Conservation (phyloP, 2,329 filamentous ascomycete species). For the Daldinia sp. region DNA sequence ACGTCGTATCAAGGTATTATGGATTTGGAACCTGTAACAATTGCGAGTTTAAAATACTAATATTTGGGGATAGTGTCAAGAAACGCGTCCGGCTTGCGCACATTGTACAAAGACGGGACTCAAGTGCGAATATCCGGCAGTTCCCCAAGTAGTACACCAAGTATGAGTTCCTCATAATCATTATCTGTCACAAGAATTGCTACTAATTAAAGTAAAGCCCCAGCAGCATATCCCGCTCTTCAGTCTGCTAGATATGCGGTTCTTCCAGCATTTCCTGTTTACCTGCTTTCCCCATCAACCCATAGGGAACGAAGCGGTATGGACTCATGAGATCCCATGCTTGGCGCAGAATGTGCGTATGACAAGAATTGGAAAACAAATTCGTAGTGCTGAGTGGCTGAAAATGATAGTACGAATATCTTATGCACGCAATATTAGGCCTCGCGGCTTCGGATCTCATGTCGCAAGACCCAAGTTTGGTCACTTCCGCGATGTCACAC, state of each 20-base stretch:
- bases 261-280: constrained; percentile 75
- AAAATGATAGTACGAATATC: constrained; percentile 45
- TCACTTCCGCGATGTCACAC: constrained; percentile 71
- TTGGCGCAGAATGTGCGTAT: constrained; percentile 72
- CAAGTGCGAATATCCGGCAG: constrained; percentile 71
- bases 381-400: not conserved
- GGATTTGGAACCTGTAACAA: not conserved
- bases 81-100: constrained; percentile 71
- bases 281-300: constrained; percentile 74
- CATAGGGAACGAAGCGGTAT: constrained; percentile 73
- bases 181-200: constrained; percentile 25
- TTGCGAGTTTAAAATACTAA: constrained; percentile 5
- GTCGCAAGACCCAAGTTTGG: constrained; percentile 62
- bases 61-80: constrained; percentile 67
- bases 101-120: constrained; percentile 73
- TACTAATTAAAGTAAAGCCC: constrained; percentile 56
- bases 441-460: constrained; percentile 75
- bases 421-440: constrained; percentile 73
- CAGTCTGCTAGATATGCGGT: constrained; percentile 73
- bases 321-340: constrained; percentile 75
- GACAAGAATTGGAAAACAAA: not conserved
- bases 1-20: constrained; percentile 70
- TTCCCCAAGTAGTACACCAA: constrained; percentile 64
- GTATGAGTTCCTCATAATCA: constrained; percentile 49
- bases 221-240: constrained; percentile 69